Evolutionary conservation across 2,329 filamentous ascomycete species (phyloP).

Genomic region (Microsporum ferrugineum): DNA sequence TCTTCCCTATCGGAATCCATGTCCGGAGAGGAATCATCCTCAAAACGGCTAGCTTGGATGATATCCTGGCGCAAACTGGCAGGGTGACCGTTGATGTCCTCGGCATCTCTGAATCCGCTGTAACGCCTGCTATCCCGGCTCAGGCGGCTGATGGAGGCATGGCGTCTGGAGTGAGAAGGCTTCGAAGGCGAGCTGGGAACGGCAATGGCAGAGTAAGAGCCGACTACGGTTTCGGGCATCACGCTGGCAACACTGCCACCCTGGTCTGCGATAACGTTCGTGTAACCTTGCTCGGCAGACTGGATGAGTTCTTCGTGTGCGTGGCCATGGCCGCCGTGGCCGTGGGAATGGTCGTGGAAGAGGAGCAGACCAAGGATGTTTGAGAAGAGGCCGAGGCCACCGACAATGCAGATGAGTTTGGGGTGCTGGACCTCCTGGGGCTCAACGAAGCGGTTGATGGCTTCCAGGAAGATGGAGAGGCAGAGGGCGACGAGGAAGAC

Average conservation of each 20-base stretch:
- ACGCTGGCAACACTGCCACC: constrained; percentile 49
- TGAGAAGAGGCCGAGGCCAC: constrained; percentile 70
- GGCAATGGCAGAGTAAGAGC: constrained; percentile 28
- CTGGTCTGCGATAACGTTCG: constrained; percentile 42
- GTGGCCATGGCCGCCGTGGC: constrained; percentile 48
- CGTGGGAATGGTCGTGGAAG: constrained; percentile 86
- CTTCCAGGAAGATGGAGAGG: constrained; percentile 91
- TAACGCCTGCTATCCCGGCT: constrained; percentile 21
- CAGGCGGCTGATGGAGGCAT: neutral
- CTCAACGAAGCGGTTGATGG: constrained; percentile 81
- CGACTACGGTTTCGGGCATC: constrained; percentile 51
- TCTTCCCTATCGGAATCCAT: constrained; percentile 39
- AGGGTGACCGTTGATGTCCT: constrained; percentile 71
- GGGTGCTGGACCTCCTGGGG: constrained; percentile 79
- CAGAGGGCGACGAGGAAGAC: constrained; percentile 95
- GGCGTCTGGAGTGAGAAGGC: neutral
- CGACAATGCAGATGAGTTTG: constrained; percentile 77
- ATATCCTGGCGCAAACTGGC: constrained; percentile 86
- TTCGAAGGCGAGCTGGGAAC: neutral
- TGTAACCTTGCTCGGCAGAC: constrained; percentile 27
- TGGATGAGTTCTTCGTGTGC: constrained; percentile 30
- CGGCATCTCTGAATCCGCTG: constrained; percentile 45
- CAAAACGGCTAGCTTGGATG: constrained; percentile 64
- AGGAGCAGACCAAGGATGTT: constrained; percentile 83
- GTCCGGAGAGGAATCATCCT: constrained; percentile 42